Evolutionary conservation across 23 red algal genomes (phyloP).

Genomic region (Chondrus crispus): DNA sequence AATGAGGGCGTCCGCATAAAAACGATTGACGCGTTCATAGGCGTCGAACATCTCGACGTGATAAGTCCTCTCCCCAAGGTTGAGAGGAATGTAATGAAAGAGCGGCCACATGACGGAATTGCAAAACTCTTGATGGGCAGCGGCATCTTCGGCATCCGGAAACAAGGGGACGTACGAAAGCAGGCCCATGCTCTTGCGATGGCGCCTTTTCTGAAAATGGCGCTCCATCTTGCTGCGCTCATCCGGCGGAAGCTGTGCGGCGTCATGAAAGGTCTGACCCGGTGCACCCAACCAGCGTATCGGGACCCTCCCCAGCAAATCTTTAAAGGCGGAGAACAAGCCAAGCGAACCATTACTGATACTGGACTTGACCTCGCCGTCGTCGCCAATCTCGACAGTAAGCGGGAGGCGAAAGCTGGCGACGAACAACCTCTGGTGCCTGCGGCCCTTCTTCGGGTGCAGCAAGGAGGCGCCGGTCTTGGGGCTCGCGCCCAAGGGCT

Average conservation of each 20-base stretch:
- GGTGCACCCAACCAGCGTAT: slow-evolving; percentile 71
- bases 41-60: slow-evolving; percentile 75
- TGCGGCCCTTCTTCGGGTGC: background rate
- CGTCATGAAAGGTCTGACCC: slow-evolving; percentile 44
- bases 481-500: background rate
- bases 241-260: background rate
- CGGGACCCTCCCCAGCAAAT: slow-evolving; percentile 50
- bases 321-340: slow-evolving; percentile 63
- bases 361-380: slow-evolving; percentile 65
- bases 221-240: slow-evolving; percentile 49
- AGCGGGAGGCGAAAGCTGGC: slow-evolving; percentile 64
- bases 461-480: background rate
- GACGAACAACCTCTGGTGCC: slow-evolving; percentile 44
- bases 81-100: slow-evolving; percentile 93
- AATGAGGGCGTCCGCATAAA: slow-evolving; percentile 67
- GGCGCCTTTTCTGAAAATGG: slow-evolving; percentile 23
- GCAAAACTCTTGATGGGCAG: slow-evolving; percentile 81
- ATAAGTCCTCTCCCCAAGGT: slow-evolving; percentile 81
- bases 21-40: slow-evolving; percentile 80
- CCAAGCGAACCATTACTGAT: slow-evolving; percentile 46
- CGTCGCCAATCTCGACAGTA: slow-evolving; percentile 39
- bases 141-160: slow-evolving; percentile 38
- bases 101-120: slow-evolving; percentile 90
- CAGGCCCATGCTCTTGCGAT: slow-evolving; percentile 20
- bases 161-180: slow-evolving; percentile 80